Evolutionary conservation across 2,329 filamentous ascomycete genomes (phyloP).

Genomic region (Apiospora hydei): DNA sequence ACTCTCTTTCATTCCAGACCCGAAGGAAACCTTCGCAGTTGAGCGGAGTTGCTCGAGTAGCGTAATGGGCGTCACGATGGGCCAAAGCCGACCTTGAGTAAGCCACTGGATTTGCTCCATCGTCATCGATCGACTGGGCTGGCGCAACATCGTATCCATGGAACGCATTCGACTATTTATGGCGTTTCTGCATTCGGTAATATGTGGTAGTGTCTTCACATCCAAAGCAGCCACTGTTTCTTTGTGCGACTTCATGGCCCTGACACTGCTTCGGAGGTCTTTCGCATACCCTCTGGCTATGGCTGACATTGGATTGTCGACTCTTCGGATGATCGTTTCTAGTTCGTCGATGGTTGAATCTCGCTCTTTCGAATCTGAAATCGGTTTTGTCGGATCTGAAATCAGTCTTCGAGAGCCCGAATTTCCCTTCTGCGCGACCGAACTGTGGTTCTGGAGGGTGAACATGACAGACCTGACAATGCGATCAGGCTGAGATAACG

Average conservation of each 20-base stretch:
- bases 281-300: slow-evolving; percentile 48
- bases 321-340: slow-evolving; percentile 40
- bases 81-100: slow-evolving; percentile 51
- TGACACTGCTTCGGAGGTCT: slow-evolving; percentile 38
- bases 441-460: not conserved
- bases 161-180: not conserved
- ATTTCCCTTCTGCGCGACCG: not conserved
- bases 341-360: slow-evolving; percentile 33
- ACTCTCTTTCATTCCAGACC: slow-evolving; percentile 44
- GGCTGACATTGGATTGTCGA: slow-evolving; percentile 40
- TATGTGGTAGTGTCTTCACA: slow-evolving; percentile 22
- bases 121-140: slow-evolving; percentile 25
- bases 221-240: not conserved
- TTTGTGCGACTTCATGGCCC: slow-evolving; percentile 30
- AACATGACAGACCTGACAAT: not conserved
- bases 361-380: not conserved
- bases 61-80: slow-evolving; percentile 49
- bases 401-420: too few relatives aligned
- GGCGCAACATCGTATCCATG: slow-evolving; percentile 28
- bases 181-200: slow-evolving; percentile 8
- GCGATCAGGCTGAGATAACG: not conserved
- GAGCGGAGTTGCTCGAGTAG: slow-evolving; percentile 57
- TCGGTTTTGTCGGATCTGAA: not conserved
- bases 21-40: slow-evolving; percentile 38
- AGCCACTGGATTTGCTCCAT: slow-evolving; percentile 50